Conservation (phyloP, 202 grass and related monocot genomes). For the Cymbopogon flexuosus region DNA sequence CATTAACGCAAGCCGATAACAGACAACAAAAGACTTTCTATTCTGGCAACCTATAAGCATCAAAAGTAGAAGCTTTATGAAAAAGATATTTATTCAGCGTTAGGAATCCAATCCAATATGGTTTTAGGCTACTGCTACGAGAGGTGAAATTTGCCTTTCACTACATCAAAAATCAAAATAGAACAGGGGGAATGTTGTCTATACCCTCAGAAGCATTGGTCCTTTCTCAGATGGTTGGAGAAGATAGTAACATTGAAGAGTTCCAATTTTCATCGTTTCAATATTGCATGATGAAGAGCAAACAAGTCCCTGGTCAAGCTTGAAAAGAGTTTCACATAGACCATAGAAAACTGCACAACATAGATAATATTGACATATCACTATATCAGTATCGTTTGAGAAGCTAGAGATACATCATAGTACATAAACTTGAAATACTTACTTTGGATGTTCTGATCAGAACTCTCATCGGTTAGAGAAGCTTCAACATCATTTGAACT, state of each 20-base stretch:
- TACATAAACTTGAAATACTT: constrained; percentile 21
- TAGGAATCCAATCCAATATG: neutral
- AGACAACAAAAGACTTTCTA: neutral
- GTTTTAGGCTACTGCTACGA: neutral
- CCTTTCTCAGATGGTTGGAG: constrained; percentile 74
- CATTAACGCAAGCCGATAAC: constrained; percentile 14
- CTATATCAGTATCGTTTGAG: neutral
- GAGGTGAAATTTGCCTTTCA: neutral
- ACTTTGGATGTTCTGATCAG: constrained; percentile 74
- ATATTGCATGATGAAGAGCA: constrained; percentile 67
- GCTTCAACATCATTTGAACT: constrained; percentile 60
- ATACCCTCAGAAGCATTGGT: constrained; percentile 74
- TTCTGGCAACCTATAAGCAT: neutral
- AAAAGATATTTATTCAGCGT: neutral
- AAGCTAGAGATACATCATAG: constrained; percentile 11
- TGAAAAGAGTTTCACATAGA: constrained; percentile 62
- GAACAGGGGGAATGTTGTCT: neutral
- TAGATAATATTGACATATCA: constrained; percentile 24
- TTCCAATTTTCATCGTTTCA: constrained; percentile 63
- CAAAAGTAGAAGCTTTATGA: neutral
- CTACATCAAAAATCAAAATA: neutral
- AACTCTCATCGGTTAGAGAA: constrained; percentile 43
- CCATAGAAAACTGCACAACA: constrained; percentile 72
- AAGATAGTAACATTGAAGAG: constrained; percentile 67
- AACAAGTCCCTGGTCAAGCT: constrained; percentile 76